A percentile compares a stretch with the other conserved stretches of the same genome.
These are phyloP conservation scores for Globisporangium nagaii DNA, from an alignment of 352 stramenopile genomes.

Conservation along the genomic window DNA sequence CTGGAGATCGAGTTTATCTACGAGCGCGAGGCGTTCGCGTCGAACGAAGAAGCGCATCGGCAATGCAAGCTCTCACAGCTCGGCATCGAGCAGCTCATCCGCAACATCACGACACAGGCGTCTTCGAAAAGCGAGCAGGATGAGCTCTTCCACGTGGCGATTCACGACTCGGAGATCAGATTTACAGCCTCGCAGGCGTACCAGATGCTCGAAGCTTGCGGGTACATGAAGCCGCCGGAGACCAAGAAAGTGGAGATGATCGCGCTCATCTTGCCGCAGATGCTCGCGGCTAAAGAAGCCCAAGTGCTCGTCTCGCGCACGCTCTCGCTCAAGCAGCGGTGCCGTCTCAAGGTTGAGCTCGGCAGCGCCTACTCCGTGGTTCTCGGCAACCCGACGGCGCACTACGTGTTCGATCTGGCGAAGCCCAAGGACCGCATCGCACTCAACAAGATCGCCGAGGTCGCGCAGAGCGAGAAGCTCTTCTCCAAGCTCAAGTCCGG, in stretches of 20 bases:
- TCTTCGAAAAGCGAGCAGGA: constrained; percentile 61
- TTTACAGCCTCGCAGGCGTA: constrained; percentile 79
- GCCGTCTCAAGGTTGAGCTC: constrained; percentile 75
- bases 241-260: constrained; percentile 58
- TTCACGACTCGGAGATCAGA: constrained; percentile 73
- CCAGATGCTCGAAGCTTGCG: constrained; percentile 74
- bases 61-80: constrained; percentile 58
- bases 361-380: constrained; percentile 80
- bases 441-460: constrained; percentile 74
- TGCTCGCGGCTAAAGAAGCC: constrained; percentile 77
- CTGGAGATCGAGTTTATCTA: constrained; percentile 80
- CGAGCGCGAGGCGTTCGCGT: constrained; percentile 62
- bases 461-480: constrained; percentile 79
- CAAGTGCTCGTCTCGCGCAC: constrained; percentile 63
- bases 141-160: constrained; percentile 70
- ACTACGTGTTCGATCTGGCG: constrained; percentile 75
- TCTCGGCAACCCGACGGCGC: constrained; percentile 78
- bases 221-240: constrained; percentile 44
- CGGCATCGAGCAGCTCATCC: constrained; percentile 67
- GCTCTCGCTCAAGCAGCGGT: constrained; percentile 63
- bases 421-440: constrained; percentile 73
- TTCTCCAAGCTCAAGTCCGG: constrained; percentile 55
- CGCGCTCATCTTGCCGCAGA: constrained; percentile 71
- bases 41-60: constrained; percentile 42
- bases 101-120: constrained; percentile 52